Evolutionary conservation across 306 rosid genomes (phyloP), one percentile per base, ranked within the genome.

Genomic region (Trichosanthes truncata): DNA sequence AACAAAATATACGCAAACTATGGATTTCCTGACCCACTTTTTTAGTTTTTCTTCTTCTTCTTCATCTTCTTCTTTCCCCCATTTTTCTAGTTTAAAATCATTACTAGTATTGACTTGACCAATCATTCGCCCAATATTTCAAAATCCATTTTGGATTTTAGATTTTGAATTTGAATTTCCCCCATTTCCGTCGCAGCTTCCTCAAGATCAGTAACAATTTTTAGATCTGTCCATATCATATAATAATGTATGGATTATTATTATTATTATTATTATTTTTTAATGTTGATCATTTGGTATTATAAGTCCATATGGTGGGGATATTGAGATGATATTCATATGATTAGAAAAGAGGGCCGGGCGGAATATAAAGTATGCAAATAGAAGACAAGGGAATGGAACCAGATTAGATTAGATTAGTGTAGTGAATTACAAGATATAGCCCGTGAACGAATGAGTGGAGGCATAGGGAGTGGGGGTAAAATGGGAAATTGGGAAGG

Each of bases 1-100:
- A 78, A 84, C 89, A 88, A 86, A 85, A 79, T 59, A 62, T 74
- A 56, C 40, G 83, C 84, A 68, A 73, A 78, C 76, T 89, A 82
- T 84, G 62, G 90, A 85, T 89, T 84, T 90, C 96, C 88, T 84
- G 80, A 81, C 84, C 83, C 81, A 68, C 81, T n/a, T 7, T 6
- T 18, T 56, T 26, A n/a, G n/a, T 83, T 45, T 69, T 80, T 20
- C 76, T 67, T 66, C 3, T 2, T 15, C 12, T 63, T 0, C 1
- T 1, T 6, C 11, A 3, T n/a, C 6, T 43, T 9, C 14, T 46
- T 72, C 38, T 46, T 25, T 46, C 12, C 29, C 41, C 51, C 12
- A 10, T 76, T 9, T 66, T 60, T 60, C 31, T 9, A 59, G 3
- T 25, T 25, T 23, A 3, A 25, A 25, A 59, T 59, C 65, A 59